Evolutionary conservation across 164 flowering plant genomes (phyloP).

Genomic region (Liriodendron chinense): DNA sequence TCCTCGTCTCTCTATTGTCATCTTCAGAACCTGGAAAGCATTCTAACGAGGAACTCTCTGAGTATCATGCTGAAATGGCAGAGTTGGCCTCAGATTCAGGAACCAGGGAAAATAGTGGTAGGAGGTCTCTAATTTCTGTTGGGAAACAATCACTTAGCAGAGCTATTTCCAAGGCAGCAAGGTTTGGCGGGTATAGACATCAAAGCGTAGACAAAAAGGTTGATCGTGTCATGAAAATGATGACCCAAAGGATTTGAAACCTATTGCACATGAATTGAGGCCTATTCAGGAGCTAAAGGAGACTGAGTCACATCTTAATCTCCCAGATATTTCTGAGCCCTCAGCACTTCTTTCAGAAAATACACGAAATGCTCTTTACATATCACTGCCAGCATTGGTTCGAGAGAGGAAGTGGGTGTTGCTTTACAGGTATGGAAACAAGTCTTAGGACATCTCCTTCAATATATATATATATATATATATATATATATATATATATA

Average conservation of each 20-base stretch:
- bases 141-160: constrained; percentile 65
- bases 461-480: no score
- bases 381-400: constrained; percentile 74
- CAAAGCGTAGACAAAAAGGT: constrained; percentile 33
- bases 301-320: constrained; percentile 10
- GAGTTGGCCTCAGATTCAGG: constrained; percentile 25
- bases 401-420: constrained; percentile 86
- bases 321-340: constrained; percentile 77
- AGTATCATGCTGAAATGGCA: constrained; percentile 18
- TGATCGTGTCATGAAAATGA: constrained; percentile 30
- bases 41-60: constrained; percentile 25
- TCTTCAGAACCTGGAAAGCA: constrained; percentile 44
- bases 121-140: constrained; percentile 59
- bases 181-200: constrained; percentile 41
- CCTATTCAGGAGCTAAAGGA: constrained; percentile 33
- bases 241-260: constrained; percentile 27
- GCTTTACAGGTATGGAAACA: constrained; percentile 63
- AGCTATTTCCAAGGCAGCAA: constrained; percentile 56
- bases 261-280: constrained; percentile 41
- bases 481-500: no score
- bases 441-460: not conserved
- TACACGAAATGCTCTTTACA: constrained; percentile 51
- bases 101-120: constrained; percentile 39
- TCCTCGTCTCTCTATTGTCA: constrained; percentile 68
- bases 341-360: constrained; percentile 79